Conservation (phyloP, 306 rosid species). For the Ziziphus jujuba region DNA sequence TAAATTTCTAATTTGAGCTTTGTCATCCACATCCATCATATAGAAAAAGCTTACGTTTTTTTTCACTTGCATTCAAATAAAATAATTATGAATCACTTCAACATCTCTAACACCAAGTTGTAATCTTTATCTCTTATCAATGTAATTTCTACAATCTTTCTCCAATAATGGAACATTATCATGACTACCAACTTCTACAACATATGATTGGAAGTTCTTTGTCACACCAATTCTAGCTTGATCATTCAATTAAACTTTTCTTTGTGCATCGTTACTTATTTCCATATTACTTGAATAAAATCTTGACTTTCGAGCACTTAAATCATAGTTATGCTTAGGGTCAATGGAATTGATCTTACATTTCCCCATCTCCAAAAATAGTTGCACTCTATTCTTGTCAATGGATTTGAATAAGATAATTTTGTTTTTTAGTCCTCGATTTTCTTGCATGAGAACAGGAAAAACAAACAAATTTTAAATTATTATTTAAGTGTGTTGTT, state of each 20-base stretch:
- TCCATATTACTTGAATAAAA: not conserved
- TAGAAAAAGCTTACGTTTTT: too few species aligned
- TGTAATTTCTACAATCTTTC: too few species aligned
- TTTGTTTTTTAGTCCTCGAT: too few species aligned
- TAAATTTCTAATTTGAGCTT: too few species aligned
- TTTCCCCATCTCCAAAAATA: not conserved
- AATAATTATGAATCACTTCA: too few species aligned
- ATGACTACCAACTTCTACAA: not conserved
- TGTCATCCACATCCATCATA: too few species aligned
- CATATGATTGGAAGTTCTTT: not conserved
- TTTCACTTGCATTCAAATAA: too few species aligned
- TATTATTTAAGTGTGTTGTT: too few species aligned
- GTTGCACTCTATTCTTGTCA: not conserved
- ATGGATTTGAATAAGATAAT: not conserved
- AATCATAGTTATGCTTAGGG: not conserved
- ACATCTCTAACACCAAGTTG: too few species aligned
- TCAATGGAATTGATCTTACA: not conserved
- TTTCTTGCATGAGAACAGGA: too few species aligned
- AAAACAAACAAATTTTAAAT: too few species aligned
- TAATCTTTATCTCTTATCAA: too few species aligned
- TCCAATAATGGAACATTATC: not conserved
- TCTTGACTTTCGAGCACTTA: not conserved
- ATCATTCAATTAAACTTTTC: not conserved
- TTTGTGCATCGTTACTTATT: not conserved
- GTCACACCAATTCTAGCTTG: not conserved